phyloP scores from a whole-genome alignment of 1,284 basidiomycete genomes.

The Ustilago cynodontis region DNA sequence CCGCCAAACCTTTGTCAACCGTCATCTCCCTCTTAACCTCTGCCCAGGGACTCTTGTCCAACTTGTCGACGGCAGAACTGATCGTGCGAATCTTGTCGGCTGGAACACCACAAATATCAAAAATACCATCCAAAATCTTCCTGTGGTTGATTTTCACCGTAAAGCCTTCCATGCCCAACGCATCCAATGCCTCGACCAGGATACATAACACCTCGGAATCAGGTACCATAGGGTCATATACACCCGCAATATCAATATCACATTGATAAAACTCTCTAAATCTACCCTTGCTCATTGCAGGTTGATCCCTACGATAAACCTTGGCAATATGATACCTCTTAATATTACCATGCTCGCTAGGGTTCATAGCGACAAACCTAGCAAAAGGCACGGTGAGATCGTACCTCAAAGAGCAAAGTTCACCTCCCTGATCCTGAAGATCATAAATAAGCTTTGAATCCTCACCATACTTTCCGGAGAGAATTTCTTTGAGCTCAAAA shows the following conservation, averaged over 20 bases:
- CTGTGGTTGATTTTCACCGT: constrained; percentile 95
- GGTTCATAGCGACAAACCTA: constrained; percentile 93
- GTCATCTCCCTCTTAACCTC: constrained; percentile 98
- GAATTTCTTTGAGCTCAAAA: constrained; percentile 95
- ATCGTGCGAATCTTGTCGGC: constrained; percentile 91
- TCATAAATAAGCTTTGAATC: constrained; percentile 99
- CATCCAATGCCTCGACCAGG: constrained; percentile 83
- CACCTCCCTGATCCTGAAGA: constrained; percentile 97
- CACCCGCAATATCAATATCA: constrained; percentile 95
- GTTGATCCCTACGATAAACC: constrained; percentile 95
- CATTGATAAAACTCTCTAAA: constrained; percentile 99
- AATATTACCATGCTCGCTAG: constrained; percentile 76
- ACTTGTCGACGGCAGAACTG: constrained; percentile 96
- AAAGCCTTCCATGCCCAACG: constrained; percentile 86
- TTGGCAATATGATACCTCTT: constrained; percentile 99
- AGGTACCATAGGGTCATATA: constrained; percentile 91
- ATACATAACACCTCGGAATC: constrained; percentile 92
- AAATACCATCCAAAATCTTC: constrained; percentile 97
- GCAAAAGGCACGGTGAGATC: constrained; percentile 96
- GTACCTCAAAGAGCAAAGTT: constrained; percentile 92
- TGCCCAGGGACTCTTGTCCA: constrained; percentile 91
- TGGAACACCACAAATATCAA: constrained; percentile 95
- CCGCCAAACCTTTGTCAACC: constrained; percentile 89
- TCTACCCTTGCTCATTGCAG: constrained; percentile 96
- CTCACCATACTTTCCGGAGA: constrained; percentile 87